These are phyloP conservation scores for Lactifluus subvellereus DNA, from an alignment of 768 basidiomycete genomes.

Conservation along the genomic window DNA sequence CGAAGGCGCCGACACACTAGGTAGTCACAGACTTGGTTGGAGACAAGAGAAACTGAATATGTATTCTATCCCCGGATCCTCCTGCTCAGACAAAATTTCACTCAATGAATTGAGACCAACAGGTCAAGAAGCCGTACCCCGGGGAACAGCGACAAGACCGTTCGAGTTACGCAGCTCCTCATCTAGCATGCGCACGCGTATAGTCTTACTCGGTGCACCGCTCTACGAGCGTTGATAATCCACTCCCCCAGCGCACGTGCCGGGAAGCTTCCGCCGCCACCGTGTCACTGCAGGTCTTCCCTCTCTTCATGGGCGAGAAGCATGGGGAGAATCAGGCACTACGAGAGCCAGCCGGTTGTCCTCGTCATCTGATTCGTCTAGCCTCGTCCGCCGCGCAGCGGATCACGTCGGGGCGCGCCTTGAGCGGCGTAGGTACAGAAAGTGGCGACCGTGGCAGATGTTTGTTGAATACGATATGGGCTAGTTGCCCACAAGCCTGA, in stretches of 20 bases:
- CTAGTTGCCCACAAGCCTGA: neutral
- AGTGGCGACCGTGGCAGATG: slow-evolving; percentile 64
- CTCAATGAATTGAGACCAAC: too few relatives aligned
- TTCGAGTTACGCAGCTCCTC: slow-evolving; percentile 54
- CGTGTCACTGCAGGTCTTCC: neutral
- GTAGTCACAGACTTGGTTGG: too few relatives aligned
- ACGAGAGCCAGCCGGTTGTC: slow-evolving; percentile 14
- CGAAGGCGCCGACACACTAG: neutral
- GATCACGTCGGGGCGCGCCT: slow-evolving; percentile 49
- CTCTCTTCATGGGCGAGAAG: slow-evolving; percentile 2
- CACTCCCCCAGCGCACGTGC: neutral
- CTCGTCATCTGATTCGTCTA: neutral
- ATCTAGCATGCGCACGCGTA: slow-evolving; percentile 53
- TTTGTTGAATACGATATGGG: slow-evolving; percentile 44
- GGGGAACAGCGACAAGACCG: neutral
- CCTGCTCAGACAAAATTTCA: too few relatives aligned
- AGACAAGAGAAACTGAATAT: too few relatives aligned
- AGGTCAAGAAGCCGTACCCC: neutral
- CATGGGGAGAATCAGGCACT: slow-evolving; percentile 1
- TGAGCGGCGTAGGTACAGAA: slow-evolving; percentile 45
- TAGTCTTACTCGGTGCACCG: slow-evolving; percentile 23
- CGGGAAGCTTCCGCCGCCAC: neutral
- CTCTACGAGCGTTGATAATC: slow-evolving; percentile 2
- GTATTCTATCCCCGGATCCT: too few relatives aligned
- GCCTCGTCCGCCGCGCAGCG: neutral